A percentile compares a stretch with the other conserved stretches of the same genome.
These are phyloP conservation scores for Lagenaria siceraria DNA, from an alignment of 306 rosid genomes.

Conservation along the genomic window DNA sequence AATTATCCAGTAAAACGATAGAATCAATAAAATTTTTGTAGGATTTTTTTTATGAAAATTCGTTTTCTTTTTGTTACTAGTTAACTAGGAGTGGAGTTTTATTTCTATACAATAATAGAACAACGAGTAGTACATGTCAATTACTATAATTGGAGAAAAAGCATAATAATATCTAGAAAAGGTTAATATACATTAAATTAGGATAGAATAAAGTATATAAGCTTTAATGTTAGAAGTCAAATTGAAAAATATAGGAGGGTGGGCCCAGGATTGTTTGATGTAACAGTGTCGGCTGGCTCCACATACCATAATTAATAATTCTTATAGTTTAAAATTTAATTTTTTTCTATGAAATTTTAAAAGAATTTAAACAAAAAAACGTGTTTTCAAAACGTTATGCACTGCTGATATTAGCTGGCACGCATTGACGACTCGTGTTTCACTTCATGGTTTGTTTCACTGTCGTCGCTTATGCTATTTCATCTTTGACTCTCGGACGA, in stretches of 20 bases:
- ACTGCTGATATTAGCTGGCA: constrained; percentile 7
- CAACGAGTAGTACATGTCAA: too few relatives aligned
- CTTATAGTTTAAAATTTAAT: neutral
- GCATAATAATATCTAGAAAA: too few relatives aligned
- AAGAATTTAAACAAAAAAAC: neutral
- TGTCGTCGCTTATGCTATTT: neutral
- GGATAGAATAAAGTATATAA: neutral
- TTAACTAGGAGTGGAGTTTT: too few relatives aligned
- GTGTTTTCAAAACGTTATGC: neutral
- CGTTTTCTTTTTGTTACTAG: too few relatives aligned
- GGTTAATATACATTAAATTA: neutral
- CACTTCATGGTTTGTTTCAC: neutral
- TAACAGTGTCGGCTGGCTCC: constrained; percentile 7
- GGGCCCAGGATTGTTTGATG: neutral
- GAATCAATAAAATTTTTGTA: too few relatives aligned
- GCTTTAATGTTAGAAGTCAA: neutral
- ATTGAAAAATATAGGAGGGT: neutral
- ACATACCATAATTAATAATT: neutral
- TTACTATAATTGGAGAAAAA: too few relatives aligned
- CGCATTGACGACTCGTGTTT: neutral
- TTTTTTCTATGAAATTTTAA: neutral
- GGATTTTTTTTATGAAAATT: too few relatives aligned
- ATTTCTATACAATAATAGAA: too few relatives aligned
- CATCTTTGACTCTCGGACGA: neutral
- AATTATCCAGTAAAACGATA: too few relatives aligned